Percentiles rank a stretch among this genome's conserved stretches.
Evolutionary conservation across 768 basidiomycete species (phyloP).

Genomic region (Mycena venus): DNA sequence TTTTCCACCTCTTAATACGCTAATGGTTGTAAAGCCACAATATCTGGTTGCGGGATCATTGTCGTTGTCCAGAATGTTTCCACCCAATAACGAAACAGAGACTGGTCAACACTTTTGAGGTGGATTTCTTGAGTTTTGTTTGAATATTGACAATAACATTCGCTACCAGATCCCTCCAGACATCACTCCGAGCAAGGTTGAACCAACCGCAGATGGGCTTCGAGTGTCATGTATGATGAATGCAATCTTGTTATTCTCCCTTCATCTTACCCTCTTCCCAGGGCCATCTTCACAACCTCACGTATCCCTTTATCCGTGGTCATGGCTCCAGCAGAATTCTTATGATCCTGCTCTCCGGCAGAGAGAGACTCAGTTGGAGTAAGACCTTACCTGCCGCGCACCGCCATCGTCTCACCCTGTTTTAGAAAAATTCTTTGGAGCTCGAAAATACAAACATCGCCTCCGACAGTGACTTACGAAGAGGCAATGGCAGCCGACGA

Average conservation of each 20-base stretch:
- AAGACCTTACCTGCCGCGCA: conserved; percentile 27
- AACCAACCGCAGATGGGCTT: conserved; percentile 72
- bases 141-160: background rate
- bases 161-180: conserved; percentile 77
- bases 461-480: conserved; percentile 80
- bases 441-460: conserved; percentile 76
- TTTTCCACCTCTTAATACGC: background rate
- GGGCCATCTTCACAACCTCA: conserved; percentile 76
- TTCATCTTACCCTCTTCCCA: conserved; percentile 36
- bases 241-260: background rate
- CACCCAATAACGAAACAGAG: conserved; percentile 92
- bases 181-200: conserved; percentile 73
- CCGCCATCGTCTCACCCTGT: background rate
- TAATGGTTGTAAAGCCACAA: conserved; percentile 77
- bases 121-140: conserved; percentile 37
- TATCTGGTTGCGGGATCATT: conserved; percentile 94
- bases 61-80: conserved; percentile 88
- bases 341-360: conserved; percentile 77
- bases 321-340: conserved; percentile 82
- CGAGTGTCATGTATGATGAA: conserved; percentile 91
- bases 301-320: conserved; percentile 89
- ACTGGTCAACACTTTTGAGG: conserved; percentile 88
- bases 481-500: conserved; percentile 79
- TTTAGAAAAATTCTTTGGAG: conserved; percentile 85
- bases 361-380: conserved; percentile 57